phyloP scores from a whole-genome alignment of 1,139 yeast species.

The Yamadazyma dendronema region DNA sequence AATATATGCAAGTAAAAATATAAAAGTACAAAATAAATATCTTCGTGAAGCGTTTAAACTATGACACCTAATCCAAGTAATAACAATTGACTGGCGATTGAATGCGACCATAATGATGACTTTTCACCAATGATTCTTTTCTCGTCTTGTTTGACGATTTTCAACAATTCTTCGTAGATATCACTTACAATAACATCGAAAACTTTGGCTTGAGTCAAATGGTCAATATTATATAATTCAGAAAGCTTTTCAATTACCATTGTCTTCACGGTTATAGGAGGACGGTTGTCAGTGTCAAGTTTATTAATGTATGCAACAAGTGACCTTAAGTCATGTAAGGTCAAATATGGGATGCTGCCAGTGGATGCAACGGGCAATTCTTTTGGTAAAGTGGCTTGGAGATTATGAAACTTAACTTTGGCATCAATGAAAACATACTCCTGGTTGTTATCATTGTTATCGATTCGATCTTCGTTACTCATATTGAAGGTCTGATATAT shows the following conservation, averaged over 20 bases:
- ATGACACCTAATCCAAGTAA: constrained; percentile 60
- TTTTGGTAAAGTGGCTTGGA: constrained; percentile 57
- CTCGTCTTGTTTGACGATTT: constrained; percentile 53
- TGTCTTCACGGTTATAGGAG: constrained; percentile 47
- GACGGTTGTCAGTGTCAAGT: constrained; percentile 23
- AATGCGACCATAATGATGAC: constrained; percentile 57
- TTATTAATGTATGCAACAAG: constrained; percentile 59
- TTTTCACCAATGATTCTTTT: constrained; percentile 43
- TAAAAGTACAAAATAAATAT: constrained; percentile 8
- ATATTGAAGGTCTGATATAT: constrained; percentile 41
- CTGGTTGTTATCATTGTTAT: constrained; percentile 11
- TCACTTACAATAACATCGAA: constrained; percentile 58
- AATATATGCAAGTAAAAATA: background rate
- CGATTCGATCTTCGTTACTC: constrained; percentile 3
- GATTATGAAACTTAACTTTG: constrained; percentile 58
- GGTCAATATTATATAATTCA: constrained; percentile 49
- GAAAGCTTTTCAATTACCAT: constrained; percentile 60
- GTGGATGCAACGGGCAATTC: constrained; percentile 51
- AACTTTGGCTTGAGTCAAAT: constrained; percentile 48
- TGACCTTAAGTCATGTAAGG: constrained; percentile 59
- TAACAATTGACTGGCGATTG: constrained; percentile 57
- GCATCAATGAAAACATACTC: constrained; percentile 65
- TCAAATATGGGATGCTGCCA: constrained; percentile 53
- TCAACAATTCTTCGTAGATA: constrained; percentile 54
- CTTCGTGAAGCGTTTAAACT: constrained; percentile 26